A percentile compares a stretch with the other conserved stretches of the same genome.
phyloP scores from a whole-genome alignment of 371 early-diverging fungal genomes.

The Circinella umbellata region DNA sequence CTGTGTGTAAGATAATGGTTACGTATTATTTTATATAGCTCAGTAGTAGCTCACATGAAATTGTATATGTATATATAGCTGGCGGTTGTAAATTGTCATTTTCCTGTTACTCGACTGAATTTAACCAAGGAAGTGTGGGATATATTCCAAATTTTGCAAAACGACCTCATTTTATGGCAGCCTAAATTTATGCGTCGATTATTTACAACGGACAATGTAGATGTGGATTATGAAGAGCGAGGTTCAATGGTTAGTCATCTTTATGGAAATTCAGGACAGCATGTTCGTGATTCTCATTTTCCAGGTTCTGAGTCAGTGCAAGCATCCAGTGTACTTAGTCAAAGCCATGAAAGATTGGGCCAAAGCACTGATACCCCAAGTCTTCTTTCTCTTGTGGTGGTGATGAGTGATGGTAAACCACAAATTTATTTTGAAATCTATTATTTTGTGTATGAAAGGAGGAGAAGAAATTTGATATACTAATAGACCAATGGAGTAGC shows the following conservation, averaged over 20 bases:
- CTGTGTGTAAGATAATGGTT: no score
- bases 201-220: not conserved
- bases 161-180: constrained; percentile 74
- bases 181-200: constrained; percentile 38
- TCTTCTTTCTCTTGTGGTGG: constrained; percentile 39
- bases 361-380: constrained; percentile 19
- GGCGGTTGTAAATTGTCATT: constrained; percentile 65
- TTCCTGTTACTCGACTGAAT: constrained; percentile 66
- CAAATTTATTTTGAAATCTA: not conserved
- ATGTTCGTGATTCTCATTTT: not conserved
- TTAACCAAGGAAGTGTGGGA: constrained; percentile 68
- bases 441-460: not conserved
- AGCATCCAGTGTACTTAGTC: constrained; percentile 35
- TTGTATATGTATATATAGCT: constrained; percentile 33
- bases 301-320: not conserved
- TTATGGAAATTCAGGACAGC: not conserved
- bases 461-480: no score
- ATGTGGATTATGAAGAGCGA: not conserved
- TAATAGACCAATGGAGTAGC: constrained; percentile 9
- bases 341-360: constrained; percentile 38
- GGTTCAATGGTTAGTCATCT: not conserved
- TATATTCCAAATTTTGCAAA: constrained; percentile 68
- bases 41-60: no score
- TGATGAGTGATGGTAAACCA: constrained; percentile 37
- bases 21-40: no score